A percentile compares a stretch with the other conserved stretches of the same genome.
These are phyloP conservation scores for Penicillium sp. DNA, from an alignment of 2,329 filamentous ascomycete species.

Conservation along the genomic window DNA sequence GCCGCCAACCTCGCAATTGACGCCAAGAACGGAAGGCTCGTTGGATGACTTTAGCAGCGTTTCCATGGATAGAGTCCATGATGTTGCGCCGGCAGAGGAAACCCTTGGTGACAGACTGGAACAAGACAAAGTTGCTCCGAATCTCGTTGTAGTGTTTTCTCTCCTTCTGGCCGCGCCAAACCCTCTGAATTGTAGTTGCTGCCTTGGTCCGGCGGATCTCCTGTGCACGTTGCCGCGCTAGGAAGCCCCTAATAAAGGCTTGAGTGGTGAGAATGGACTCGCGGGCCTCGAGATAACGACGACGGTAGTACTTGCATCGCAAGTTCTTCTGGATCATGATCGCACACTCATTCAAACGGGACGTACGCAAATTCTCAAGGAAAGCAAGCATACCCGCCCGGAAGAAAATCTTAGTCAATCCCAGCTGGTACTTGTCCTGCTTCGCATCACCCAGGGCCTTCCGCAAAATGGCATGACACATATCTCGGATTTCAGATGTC, in stretches of 20 bases:
- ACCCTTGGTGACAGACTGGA: conserved; percentile 88
- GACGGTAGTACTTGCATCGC: conserved; percentile 90
- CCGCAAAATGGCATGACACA: conserved; percentile 88
- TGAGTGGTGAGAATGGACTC: conserved; percentile 79
- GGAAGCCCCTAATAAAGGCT: conserved; percentile 71
- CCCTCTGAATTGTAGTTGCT: conserved; percentile 89
- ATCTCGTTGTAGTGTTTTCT: conserved; percentile 76
- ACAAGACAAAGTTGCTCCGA: conserved; percentile 79
- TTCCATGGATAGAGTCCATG: conserved; percentile 88
- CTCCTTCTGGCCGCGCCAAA: conserved; percentile 92
- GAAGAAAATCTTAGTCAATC: conserved; percentile 99
- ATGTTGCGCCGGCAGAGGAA: conserved; percentile 88
- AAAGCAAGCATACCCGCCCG: conserved; percentile 98
- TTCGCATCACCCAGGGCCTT: conserved; percentile 82
- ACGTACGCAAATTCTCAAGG: conserved; percentile 89
- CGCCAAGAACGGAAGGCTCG: conserved; percentile 81
- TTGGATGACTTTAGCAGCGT: conserved; percentile 88
- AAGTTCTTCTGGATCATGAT: conserved; percentile 99
- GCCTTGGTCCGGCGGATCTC: conserved; percentile 81
- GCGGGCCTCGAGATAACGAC: conserved; percentile 83
- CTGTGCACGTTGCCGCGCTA: conserved; percentile 74
- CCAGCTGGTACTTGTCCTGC: conserved; percentile 93
- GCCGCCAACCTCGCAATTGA: conserved; percentile 77
- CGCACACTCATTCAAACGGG: conserved; percentile 85
- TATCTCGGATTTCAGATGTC: conserved; percentile 90